Evolutionary conservation across 2,329 filamentous ascomycete genomes (phyloP).

Genomic region (Akanthomyces uredinophilus): DNA sequence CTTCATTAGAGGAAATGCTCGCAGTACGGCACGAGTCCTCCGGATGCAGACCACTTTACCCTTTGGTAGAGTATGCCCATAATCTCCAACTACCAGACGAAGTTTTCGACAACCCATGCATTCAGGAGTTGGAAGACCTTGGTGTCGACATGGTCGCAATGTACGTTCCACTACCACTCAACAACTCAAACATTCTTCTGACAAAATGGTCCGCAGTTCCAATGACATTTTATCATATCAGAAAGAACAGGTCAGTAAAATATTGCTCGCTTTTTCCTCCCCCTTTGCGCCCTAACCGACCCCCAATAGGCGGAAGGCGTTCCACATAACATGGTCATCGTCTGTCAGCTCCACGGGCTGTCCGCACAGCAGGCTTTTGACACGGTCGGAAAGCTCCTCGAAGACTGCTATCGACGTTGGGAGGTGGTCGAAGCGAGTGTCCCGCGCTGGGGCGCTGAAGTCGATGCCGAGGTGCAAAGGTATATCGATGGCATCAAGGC

Average conservation of each 20-base stretch:
- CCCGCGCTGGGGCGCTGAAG: conserved; percentile 14
- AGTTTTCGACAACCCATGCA: conserved; percentile 18
- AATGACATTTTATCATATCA: conserved; percentile 22
- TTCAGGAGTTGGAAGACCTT: conserved; percentile 20
- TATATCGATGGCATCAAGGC: conserved; percentile 23
- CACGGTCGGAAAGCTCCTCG: conserved; percentile 17
- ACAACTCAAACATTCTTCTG: background rate
- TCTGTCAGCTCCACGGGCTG: conserved; percentile 17
- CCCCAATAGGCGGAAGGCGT: conserved; percentile 16
- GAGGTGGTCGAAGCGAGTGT: conserved; percentile 16
- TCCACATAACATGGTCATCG: conserved; percentile 21
- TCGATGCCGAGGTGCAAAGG: conserved; percentile 15
- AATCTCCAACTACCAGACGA: conserved; percentile 18
- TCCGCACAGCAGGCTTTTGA: conserved; percentile 21
- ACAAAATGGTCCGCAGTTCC: conserved; percentile 14
- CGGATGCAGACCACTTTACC: conserved; percentile 20
- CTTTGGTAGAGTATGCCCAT: conserved; percentile 22
- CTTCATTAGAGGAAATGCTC: conserved; percentile 19
- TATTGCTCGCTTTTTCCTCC: no score
- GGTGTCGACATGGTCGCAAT: conserved; percentile 23
- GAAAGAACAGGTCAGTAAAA: conserved; percentile 19
- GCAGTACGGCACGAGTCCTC: conserved; percentile 18
- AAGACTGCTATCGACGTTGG: conserved; percentile 19
- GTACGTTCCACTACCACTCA: conserved; percentile 14
- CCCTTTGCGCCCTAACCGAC: background rate